Conservation (phyloP, 2,329 filamentous ascomycete genomes). For the Fusarium brachygibbosum region DNA sequence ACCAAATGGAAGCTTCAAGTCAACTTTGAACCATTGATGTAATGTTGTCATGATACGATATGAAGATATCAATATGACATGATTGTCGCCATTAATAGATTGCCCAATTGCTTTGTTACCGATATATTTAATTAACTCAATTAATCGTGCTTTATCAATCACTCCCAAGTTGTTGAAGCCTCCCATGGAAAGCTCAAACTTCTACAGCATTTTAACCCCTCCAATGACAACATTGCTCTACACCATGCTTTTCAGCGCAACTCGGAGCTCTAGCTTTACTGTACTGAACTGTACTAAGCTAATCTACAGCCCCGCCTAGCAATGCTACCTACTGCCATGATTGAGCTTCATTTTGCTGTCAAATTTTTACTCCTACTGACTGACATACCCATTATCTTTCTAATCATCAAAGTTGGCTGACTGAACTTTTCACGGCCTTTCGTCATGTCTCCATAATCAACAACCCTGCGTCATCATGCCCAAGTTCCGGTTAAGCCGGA, state of each 20-base stretch:
- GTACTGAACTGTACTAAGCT: neutral
- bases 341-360: neutral
- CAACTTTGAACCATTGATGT: neutral
- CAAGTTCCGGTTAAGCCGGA: constrained; percentile 26
- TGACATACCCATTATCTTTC: constrained; percentile 22
- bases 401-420: constrained; percentile 39
- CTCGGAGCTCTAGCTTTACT: constrained; percentile 23
- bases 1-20: constrained; percentile 37
- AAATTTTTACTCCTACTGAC: constrained; percentile 7
- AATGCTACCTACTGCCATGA: neutral
- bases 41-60: constrained; percentile 35
- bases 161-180: neutral
- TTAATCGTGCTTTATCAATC: neutral
- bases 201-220: constrained; percentile 31
- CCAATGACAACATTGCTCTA: constrained; percentile 41
- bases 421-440: constrained; percentile 27
- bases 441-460: constrained; percentile 45
- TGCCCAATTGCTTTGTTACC: neutral
- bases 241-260: constrained; percentile 29
- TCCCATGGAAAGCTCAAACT: constrained; percentile 11
- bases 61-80: constrained; percentile 6
- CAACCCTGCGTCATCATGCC: constrained; percentile 22
- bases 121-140: neutral
- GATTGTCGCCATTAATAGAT: neutral
- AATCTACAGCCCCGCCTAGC: constrained; percentile 3